Conservation (phyloP, 1,284 basidiomycete genomes). For the Tilletia setariae region DNA sequence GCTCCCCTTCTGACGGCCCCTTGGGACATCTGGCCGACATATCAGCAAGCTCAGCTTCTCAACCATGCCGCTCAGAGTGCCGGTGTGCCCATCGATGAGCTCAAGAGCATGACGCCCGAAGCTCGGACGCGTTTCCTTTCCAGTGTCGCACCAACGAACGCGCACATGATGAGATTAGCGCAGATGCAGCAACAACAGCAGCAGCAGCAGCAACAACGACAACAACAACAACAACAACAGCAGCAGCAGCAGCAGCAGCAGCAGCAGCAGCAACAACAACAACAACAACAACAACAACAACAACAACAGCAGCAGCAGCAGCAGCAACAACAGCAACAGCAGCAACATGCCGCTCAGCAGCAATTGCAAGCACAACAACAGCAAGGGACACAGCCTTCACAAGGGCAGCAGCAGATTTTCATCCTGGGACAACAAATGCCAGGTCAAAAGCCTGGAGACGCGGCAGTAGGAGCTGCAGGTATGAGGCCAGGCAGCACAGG, state of each 20-base stretch:
- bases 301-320: conserved; percentile 13
- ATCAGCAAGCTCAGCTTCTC: conserved; percentile 23
- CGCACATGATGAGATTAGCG: not conserved
- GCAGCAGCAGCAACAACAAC: conserved; percentile 13
- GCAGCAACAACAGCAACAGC: conserved; percentile 7
- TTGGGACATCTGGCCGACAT: not conserved
- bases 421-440: not conserved
- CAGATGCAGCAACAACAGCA: conserved; percentile 21
- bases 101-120: conserved; percentile 46
- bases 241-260: not conserved
- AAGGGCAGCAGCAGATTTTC: not conserved
- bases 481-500: too few species aligned
- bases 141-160: not conserved
- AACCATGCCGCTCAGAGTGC: conserved; percentile 43
- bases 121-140: conserved; percentile 23
- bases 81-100: conserved; percentile 46
- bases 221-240: conserved; percentile 11
- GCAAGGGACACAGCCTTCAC: not conserved
- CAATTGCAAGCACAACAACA: conserved; percentile 1
- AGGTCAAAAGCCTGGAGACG: too few species aligned
- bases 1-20: not conserved
- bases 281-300: conserved; percentile 25
- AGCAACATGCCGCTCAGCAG: not conserved
- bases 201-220: conserved; percentile 7
- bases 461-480: too few species aligned